Base-by-base conservation (phyloP, 305 asterid genomes). In the Galium porrigens region DNA sequence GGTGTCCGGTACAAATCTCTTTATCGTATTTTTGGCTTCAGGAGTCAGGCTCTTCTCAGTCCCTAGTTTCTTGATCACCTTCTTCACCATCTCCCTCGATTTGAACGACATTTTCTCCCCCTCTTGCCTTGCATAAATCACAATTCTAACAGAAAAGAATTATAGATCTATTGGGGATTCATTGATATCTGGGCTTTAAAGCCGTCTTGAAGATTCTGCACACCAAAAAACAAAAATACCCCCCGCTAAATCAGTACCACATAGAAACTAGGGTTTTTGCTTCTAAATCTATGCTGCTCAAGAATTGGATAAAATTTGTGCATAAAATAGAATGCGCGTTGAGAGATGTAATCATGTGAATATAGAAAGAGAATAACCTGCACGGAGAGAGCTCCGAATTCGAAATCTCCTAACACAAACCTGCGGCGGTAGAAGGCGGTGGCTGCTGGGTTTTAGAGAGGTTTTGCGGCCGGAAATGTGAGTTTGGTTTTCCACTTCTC, bases 61-160 rank as follows among this genome's bases (percentile, higher is more conserved):
- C 2, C 97, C 97, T 57, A 86, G 68, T 29, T 87, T 92, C 80
- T 86, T 92, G 68, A 89, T 71, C 34, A 89, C 67, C 62, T 81
- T 87, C 80, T 92, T 92, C 88, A 92, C 83, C 90, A 87, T 78
- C 79, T 85, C 91, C 57, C 84, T 79, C 4, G 96, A 83, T 70
- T 96, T 80, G 66, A 87, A 87, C 76, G 99, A 83, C 99, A 92
- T 91, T 68, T 51, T 10, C 11, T 42, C 63, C 9, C 20, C 51
- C 12, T n/a, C 22, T 14, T 12, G 5, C 17, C 15, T 17, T 17
- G 49, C 5, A 4, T 33, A 14, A n/a, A 17, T 33, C 6, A 6
- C 36, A 33, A 3, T 0, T 6, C 14, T 42, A 42, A 12, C 49
- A 11, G 17, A 12, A 14, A n/a, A 27, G 4, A 12, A 30, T 5